Evolutionary conservation across 768 basidiomycete species (phyloP).

Genomic region (Pluteus cervinus): DNA sequence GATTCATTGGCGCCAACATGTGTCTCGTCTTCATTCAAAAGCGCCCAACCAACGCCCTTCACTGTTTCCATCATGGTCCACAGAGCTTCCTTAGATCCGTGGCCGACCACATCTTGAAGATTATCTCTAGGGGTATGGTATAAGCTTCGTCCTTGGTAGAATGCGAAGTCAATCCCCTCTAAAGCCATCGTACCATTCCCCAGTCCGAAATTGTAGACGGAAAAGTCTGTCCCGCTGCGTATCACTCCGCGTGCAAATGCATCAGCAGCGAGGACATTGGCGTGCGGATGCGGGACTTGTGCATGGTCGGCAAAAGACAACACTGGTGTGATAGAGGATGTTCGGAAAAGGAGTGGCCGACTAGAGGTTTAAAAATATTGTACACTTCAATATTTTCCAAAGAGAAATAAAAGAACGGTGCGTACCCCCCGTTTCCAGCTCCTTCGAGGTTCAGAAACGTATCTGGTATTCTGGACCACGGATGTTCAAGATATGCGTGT

Average conservation of each 20-base stretch:
- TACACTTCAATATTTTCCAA: neutral
- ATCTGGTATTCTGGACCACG: slow-evolving; percentile 61
- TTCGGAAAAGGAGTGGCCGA: slow-evolving; percentile 72
- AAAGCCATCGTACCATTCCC: slow-evolving; percentile 21
- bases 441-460: slow-evolving; percentile 82
- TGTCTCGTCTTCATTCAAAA: slow-evolving; percentile 40
- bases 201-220: slow-evolving; percentile 46
- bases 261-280: slow-evolving; percentile 64
- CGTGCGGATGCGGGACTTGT: slow-evolving; percentile 62
- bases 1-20: slow-evolving; percentile 13
- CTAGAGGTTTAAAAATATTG: slow-evolving; percentile 26
- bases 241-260: slow-evolving; percentile 61
- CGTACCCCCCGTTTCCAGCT: slow-evolving; percentile 71
- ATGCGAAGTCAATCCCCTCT: slow-evolving; percentile 73
- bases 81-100: slow-evolving; percentile 41
- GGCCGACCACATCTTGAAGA: slow-evolving; percentile 50
- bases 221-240: slow-evolving; percentile 68
- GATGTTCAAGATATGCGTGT: slow-evolving; percentile 66
- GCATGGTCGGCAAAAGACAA: slow-evolving; percentile 37
- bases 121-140: slow-evolving; percentile 78
- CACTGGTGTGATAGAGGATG: slow-evolving; percentile 53
- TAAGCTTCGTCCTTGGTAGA: slow-evolving; percentile 65
- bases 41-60: slow-evolving; percentile 43
- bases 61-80: slow-evolving; percentile 79
- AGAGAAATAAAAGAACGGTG: neutral